Conservation (phyloP, 2,329 filamentous ascomycete species). For the Penicillium psychrosexuale region DNA sequence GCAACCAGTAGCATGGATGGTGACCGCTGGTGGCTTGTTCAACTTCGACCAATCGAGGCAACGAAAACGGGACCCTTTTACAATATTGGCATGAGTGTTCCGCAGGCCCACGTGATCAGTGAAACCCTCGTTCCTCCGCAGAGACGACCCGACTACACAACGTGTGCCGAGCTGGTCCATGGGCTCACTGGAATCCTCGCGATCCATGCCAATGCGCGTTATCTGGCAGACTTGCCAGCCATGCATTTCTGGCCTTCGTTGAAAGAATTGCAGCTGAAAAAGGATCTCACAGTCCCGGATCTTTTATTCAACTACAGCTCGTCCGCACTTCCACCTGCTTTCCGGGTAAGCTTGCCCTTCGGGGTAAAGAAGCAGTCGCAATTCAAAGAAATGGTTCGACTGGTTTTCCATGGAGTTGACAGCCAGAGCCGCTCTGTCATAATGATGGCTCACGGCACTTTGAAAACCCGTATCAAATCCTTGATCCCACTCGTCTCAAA, state of each 20-base stretch:
- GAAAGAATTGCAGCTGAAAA: conserved; percentile 31
- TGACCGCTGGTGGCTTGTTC: conserved; percentile 74
- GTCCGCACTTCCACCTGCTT: conserved; percentile 28
- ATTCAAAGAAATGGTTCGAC: conserved; percentile 35
- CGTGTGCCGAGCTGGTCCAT: conserved; percentile 36
- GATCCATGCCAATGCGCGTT: conserved; percentile 39
- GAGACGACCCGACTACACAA: conserved; percentile 23
- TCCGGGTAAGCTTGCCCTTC: conserved; percentile 30
- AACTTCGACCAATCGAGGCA: conserved; percentile 25
- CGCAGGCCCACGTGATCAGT: conserved; percentile 31
- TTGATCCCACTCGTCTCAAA: conserved; percentile 28
- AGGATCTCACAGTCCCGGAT: conserved; percentile 33
- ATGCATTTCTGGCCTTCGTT: conserved; percentile 30
- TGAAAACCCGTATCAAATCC: conserved; percentile 27
- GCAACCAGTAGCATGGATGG: conserved; percentile 68
- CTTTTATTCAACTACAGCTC: conserved; percentile 35
- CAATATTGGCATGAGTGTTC: conserved; percentile 16
- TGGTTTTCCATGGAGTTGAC: conserved; percentile 41
- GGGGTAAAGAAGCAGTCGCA: conserved; percentile 27
- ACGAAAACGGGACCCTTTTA: conserved; percentile 6
- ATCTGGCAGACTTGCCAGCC: conserved; percentile 29
- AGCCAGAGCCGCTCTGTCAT: conserved; percentile 30
- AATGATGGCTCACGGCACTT: conserved; percentile 37
- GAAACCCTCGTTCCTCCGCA: conserved; percentile 24
- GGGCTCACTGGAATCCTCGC: conserved; percentile 37